A percentile compares a stretch with the other conserved stretches of the same genome.
phyloP scores from a whole-genome alignment of 2,329 filamentous ascomycete genomes.

The Sporothrix luriei region DNA sequence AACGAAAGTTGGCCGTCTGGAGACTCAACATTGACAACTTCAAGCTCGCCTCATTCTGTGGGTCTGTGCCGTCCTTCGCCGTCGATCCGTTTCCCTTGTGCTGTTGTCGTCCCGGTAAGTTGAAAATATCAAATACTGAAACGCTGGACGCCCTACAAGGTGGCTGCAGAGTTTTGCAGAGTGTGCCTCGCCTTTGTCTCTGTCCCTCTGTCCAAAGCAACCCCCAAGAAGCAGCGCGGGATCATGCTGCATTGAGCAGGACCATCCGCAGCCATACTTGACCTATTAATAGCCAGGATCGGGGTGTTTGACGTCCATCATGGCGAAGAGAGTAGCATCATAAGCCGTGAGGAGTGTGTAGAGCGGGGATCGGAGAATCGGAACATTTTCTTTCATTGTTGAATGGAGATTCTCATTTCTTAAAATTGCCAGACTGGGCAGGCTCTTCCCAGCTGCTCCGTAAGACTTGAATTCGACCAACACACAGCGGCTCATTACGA shows the following conservation, averaged over 20 bases:
- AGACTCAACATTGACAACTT: not conserved
- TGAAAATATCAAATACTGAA: slow-evolving; percentile 14
- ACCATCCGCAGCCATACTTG: not conserved
- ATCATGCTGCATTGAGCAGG: not conserved
- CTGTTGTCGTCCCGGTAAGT: not conserved
- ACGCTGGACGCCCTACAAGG: not conserved
- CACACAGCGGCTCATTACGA: not conserved
- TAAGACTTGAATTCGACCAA: not conserved
- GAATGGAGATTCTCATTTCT: not conserved
- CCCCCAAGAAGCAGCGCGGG: slow-evolving; percentile 10
- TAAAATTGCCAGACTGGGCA: not conserved
- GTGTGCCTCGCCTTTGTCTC: not conserved
- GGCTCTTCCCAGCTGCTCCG: not conserved
- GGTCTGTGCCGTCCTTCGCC: not conserved
- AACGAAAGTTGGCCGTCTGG: not conserved
- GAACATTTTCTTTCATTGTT: not conserved
- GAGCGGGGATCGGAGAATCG: not conserved
- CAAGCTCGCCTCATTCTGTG: not conserved
- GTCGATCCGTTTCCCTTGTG: not conserved
- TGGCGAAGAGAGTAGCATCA: not conserved
- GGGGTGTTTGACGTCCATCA: not conserved
- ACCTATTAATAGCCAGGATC: slow-evolving; percentile 17
- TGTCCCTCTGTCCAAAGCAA: not conserved
- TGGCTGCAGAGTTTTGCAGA: not conserved
- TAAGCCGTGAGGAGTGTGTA: not conserved